phyloP scores from a whole-genome alignment of 805 yeast species.

The Zygoascus biomembranicola region DNA sequence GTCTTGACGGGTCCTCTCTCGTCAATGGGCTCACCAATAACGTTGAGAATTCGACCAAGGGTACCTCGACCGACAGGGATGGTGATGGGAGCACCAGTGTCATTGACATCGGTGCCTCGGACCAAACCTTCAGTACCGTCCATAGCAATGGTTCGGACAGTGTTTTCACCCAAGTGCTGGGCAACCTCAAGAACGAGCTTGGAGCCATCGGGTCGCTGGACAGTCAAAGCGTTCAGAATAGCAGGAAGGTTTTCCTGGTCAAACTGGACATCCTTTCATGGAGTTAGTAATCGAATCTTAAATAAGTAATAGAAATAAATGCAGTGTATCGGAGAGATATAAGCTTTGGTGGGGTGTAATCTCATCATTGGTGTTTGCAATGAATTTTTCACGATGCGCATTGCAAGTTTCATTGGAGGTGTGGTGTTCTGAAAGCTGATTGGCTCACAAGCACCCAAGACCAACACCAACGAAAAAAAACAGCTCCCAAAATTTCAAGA shows the following conservation, averaged over 20 bases:
- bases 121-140: constrained; percentile 99
- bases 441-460: not conserved
- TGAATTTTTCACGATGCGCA: not conserved
- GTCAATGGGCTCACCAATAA: constrained; percentile 97
- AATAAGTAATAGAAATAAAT: too few species aligned
- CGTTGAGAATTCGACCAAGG: constrained; percentile 97
- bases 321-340: too few species aligned
- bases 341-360: not conserved
- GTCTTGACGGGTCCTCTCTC: constrained; percentile 98
- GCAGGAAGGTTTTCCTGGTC: constrained; percentile 97
- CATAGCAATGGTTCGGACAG: constrained; percentile 99
- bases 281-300: not conserved
- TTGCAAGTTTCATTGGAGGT: not conserved
- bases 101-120: constrained; percentile 86
- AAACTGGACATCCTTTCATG: constrained; percentile 70
- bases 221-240: constrained; percentile 91
- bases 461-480: not conserved
- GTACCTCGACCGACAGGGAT: constrained; percentile 99
- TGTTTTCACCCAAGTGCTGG: constrained; percentile 99
- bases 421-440: not conserved
- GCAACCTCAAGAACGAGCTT: constrained; percentile 94
- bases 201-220: constrained; percentile 64
- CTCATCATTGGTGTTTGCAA: not conserved
- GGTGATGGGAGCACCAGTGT: constrained; percentile 98
- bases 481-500: not conserved